These are phyloP conservation scores for Didymosphaeria variabile DNA, from an alignment of 2,329 filamentous ascomycete genomes.

Conservation along the genomic window DNA sequence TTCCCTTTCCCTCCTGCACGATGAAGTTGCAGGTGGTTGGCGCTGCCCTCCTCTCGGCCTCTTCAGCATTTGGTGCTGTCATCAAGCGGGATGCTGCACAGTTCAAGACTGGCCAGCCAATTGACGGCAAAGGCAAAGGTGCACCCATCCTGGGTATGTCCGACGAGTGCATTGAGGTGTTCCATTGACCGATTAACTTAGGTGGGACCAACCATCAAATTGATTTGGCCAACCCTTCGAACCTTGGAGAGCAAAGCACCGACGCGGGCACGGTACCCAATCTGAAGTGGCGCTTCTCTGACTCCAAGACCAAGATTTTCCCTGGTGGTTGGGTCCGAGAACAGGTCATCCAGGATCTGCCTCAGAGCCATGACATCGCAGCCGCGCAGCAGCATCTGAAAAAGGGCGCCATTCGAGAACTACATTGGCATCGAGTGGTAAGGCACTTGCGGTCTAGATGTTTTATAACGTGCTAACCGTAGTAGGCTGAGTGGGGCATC, in stretches of 20 bases:
- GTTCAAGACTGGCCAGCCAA: conserved; percentile 65
- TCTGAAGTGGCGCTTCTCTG: conserved; percentile 74
- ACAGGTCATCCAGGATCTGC: conserved; percentile 73
- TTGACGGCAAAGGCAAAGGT: conserved; percentile 66
- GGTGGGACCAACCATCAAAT: conserved; percentile 70
- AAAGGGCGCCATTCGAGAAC: conserved; percentile 72
- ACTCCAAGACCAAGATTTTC: conserved; percentile 70
- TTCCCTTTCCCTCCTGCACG: conserved; percentile 19
- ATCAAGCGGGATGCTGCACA: conserved; percentile 38
- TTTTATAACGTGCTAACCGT: not conserved
- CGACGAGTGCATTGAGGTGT: not conserved
- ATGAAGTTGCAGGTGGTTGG: conserved; percentile 33
- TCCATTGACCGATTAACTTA: conserved; percentile 38
- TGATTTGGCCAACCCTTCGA: conserved; percentile 70
- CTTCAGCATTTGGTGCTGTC: conserved; percentile 29
- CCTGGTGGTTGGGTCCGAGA: conserved; percentile 73
- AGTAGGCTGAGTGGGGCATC: conserved; percentile 72
- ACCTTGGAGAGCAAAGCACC: conserved; percentile 68
- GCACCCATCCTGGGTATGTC: conserved; percentile 64
- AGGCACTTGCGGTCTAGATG: conserved; percentile 33
- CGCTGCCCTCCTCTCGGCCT: conserved; percentile 31
- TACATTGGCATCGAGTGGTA: conserved; percentile 75
- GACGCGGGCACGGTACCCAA: conserved; percentile 72
- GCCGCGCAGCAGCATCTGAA: conserved; percentile 74
- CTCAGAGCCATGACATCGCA: conserved; percentile 71